phyloP scores from a whole-genome alignment of 2,329 filamentous ascomycete genomes.

The Penicillium sp. region DNA sequence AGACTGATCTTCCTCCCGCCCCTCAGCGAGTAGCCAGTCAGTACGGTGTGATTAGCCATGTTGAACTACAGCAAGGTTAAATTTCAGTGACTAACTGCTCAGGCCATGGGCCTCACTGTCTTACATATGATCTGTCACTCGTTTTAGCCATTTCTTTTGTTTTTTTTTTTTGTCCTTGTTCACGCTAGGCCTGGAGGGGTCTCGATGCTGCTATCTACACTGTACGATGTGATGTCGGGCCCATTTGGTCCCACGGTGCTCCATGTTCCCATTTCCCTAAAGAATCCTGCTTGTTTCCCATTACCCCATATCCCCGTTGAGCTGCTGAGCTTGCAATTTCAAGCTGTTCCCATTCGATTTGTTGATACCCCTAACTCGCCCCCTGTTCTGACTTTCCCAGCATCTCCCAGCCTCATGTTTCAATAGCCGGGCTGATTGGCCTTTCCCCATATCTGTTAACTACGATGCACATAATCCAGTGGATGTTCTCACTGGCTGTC shows the following conservation, averaged over 20 bases:
- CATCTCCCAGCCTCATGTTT: slow-evolving; percentile 18
- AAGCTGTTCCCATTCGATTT: slow-evolving; percentile 12
- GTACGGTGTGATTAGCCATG: slow-evolving; percentile 20
- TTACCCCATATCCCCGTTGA: slow-evolving; percentile 5
- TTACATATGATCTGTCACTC: slow-evolving; percentile 21
- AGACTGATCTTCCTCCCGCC: slow-evolving; percentile 24
- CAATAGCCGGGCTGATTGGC: slow-evolving; percentile 7
- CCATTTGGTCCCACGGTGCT: not conserved
- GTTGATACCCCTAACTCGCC: slow-evolving; percentile 26
- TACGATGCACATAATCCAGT: not conserved
- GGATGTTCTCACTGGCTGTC: not conserved
- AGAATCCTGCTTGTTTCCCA: slow-evolving; percentile 7
- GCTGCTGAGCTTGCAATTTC: slow-evolving; percentile 7
- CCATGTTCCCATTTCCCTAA: slow-evolving; percentile 3
- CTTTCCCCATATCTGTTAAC: not conserved
- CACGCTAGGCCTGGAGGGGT: slow-evolving; percentile 1
- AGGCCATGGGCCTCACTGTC: not conserved
- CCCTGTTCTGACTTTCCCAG: slow-evolving; percentile 14
- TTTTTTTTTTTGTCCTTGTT: slow-evolving; percentile 9
- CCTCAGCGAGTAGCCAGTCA: slow-evolving; percentile 58
- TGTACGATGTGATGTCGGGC: slow-evolving; percentile 9
- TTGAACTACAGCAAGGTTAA: slow-evolving; percentile 8
- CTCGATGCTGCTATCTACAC: slow-evolving; percentile 1
- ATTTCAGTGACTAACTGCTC: not conserved
- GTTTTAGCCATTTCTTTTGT: slow-evolving; percentile 27